phyloP scores from a whole-genome alignment of 306 rosid species.

The Carpinus viminea region DNA sequence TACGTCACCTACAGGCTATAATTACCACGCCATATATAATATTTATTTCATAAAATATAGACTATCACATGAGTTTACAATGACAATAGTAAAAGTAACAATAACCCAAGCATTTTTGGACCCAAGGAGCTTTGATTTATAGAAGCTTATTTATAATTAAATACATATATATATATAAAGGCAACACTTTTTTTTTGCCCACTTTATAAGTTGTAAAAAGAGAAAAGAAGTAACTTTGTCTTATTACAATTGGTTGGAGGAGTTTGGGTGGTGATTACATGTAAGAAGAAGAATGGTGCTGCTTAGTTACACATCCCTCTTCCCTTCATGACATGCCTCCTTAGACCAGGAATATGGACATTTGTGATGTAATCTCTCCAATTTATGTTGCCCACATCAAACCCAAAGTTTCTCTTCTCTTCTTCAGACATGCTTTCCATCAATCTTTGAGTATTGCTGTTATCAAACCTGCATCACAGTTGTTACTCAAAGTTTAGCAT shows the following conservation, averaged over 20 bases:
- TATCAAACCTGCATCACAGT: conserved; percentile 73
- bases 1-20: too few species aligned
- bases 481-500: neutral
- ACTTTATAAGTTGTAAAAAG: conserved; percentile 15
- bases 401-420: conserved; percentile 75
- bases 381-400: conserved; percentile 77
- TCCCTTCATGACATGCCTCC: conserved; percentile 88
- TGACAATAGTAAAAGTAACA: too few species aligned
- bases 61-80: too few species aligned
- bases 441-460: conserved; percentile 66
- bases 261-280: conserved; percentile 21
- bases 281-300: conserved; percentile 15
- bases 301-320: conserved; percentile 52
- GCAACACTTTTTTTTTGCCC: conserved; percentile 25
- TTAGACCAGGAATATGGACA: conserved; percentile 86
- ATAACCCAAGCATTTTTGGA: too few species aligned
- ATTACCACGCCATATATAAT: too few species aligned
- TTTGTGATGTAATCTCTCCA: conserved; percentile 83
- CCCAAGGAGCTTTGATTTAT: neutral
- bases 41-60: too few species aligned
- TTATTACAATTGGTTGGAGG: conserved; percentile 37
- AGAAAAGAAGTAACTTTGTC: neutral
- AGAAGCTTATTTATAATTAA: conserved; percentile 34
- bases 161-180: conserved; percentile 37
- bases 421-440: conserved; percentile 82